Base-by-base conservation (phyloP, 805 yeast genomes). In the Candida andamanensis region DNA sequence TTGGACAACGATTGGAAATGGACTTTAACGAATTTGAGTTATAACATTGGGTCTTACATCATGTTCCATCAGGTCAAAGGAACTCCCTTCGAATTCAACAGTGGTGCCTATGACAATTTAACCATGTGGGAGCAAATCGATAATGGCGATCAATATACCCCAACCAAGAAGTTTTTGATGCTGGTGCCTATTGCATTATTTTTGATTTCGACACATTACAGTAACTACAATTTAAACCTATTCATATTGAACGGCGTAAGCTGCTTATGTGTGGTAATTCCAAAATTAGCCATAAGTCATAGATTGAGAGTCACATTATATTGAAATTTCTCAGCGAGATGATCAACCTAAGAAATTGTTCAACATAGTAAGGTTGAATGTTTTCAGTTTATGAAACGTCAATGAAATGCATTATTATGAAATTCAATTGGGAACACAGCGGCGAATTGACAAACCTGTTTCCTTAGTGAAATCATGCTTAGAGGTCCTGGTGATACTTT, bases 51-150 rank as follows among this genome's bases (percentile, higher is more conserved):
- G 4, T 80, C 94, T 1, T 92, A 87, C 56, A 76, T 90, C 40
- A 92, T 90, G 97, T 92, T 90, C 56, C 98, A 90, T 58, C 81
- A 85, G 55, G 85, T 92, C 27, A 92, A 90, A 50, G 98, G 98
- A 23, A 87, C 95, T 2, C 98, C 98, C 0, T 92, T 90, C 54
- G 98, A 92, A 48, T 89, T 90, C 65, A 92, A 89, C 53, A 80
- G 84, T 24, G 98, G 98, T 26, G 97, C 97, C 0, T 92, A 83
- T 59, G 98, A 90, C 54, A 80, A 85, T 50, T 69, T 90, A 45
- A 92, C 96, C 15, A 86, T 90, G 97, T 90, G 98, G 98, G 98
- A 90, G 60, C 98, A 90, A 60, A 80, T 82, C 37, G 94, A 85
- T 56, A 79, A 89, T 49, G 98, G 97, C 37, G 97, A 87, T 52